Percentiles rank a stretch among this genome's conserved stretches.
phyloP scores from a whole-genome alignment of 331 rosid species.

The Telfairia occidentalis region DNA sequence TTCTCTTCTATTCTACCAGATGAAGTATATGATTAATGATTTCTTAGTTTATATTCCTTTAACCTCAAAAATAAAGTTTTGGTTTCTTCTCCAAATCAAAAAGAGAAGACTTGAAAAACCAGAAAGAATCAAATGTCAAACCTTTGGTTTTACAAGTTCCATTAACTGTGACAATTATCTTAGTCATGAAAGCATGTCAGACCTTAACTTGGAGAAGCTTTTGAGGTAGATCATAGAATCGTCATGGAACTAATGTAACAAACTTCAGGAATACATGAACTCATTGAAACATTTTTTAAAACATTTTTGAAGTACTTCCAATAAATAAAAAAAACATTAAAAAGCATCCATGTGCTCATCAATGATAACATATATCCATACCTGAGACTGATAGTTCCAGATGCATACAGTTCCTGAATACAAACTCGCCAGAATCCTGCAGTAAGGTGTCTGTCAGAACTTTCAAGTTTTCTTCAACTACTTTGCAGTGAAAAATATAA shows the following conservation, averaged over 20 bases:
- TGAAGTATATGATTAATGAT: neutral
- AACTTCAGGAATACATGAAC: neutral
- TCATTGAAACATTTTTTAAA: neutral
- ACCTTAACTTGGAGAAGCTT: neutral
- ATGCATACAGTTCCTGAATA: slow-evolving; percentile 94
- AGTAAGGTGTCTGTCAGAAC: slow-evolving; percentile 17
- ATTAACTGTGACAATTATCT: neutral
- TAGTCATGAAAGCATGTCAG: neutral
- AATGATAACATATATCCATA: slow-evolving; percentile 20
- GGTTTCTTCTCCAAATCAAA: neutral
- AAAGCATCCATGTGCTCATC: neutral
- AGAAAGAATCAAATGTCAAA: neutral
- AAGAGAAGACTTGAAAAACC: neutral
- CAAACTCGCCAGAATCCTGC: slow-evolving; percentile 96
- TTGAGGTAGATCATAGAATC: neutral
- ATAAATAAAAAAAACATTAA: neutral
- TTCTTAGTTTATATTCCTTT: neutral
- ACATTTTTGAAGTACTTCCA: neutral
- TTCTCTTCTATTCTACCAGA: neutral
- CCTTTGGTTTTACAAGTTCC: neutral
- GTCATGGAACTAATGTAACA: neutral
- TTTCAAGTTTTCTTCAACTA: neutral
- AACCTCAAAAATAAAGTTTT: neutral
- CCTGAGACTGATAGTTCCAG: slow-evolving; percentile 99
- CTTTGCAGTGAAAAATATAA: neutral